Evolutionary conservation across 768 basidiomycete genomes (phyloP).

Genomic region (Boletellus sp.): DNA sequence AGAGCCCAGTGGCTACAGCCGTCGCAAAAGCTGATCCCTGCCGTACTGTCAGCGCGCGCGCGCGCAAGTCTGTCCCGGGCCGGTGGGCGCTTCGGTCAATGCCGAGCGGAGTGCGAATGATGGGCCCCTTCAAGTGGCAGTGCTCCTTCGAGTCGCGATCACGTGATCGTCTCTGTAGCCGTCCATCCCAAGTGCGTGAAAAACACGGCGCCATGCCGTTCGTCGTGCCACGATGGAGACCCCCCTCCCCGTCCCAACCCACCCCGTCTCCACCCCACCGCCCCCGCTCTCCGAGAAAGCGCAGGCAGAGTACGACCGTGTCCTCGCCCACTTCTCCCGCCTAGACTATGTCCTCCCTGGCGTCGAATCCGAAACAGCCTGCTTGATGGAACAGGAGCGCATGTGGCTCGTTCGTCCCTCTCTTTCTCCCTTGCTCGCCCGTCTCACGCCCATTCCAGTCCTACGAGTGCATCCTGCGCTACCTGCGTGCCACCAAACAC

Average conservation of each 20-base stretch:
- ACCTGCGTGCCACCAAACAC: slow-evolving; percentile 79
- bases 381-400: slow-evolving; percentile 61
- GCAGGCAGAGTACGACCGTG: slow-evolving; percentile 46
- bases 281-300: slow-evolving; percentile 41
- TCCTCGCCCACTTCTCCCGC: slow-evolving; percentile 58
- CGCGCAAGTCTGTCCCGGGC: no score
- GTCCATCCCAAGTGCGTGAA: no score
- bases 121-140: no score
- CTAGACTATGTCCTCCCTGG: slow-evolving; percentile 50
- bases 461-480: slow-evolving; percentile 72
- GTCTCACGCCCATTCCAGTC: slow-evolving; percentile 32
- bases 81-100: no score
- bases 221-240: neutral
- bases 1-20: no score
- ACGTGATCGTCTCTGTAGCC: no score
- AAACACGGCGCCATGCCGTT: no score
- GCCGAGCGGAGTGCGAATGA: no score
- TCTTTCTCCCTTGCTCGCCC: neutral
- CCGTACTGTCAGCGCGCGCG: no score
- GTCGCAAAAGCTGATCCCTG: no score
- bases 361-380: slow-evolving; percentile 25
- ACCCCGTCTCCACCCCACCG: slow-evolving; percentile 31
- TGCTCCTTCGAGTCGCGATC: no score
- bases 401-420: slow-evolving; percentile 63
- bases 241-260: slow-evolving; percentile 24